Evolutionary conservation across 257 asterid genomes (phyloP), one percentile per base, ranked within the genome.

Genomic region (Petunia secreta): DNA sequence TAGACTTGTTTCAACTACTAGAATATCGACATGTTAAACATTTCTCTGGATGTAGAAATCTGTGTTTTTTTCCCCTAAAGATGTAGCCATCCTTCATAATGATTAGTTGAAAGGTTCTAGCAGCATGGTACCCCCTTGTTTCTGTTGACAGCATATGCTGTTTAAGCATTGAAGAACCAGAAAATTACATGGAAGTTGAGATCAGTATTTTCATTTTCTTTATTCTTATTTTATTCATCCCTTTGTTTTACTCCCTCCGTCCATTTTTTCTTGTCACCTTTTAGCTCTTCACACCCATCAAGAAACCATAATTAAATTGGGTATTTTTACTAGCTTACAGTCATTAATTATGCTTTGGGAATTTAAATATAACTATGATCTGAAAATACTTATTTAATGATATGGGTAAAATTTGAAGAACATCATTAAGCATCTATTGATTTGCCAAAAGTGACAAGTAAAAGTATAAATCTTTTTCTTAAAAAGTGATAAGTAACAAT

Each of bases 51-150:
- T 25, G 13, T 59, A 59, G 65, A 59, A 16, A 52, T 10, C 65
- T 59, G 4, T 16, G 39, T 13, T 9, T 53, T 5, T 15, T 25
- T 59, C 65, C 65, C 25, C 65, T 25, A 59, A 59, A 59, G 10
- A 59, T 59, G 11, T 59, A 63, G 1, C 68, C n/a, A 63, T 63
- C 68, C 68, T 63, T 63, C 44, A 63, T n/a, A 36, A 11, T 63
- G 44, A 37, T 36, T 63, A 63, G 16, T 10, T 34, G 68, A 63
- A 63, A 36, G 16, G 8, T 36, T 63, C 38, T 36, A 36, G 3
- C 38, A 63, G 44, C 43, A 36, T 43, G 41, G 1, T 6, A 6
- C 13, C 68, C 16, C 44, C 63, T 15, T 63, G 44, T 63, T 63
- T 43, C 44, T 63, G 68, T 6, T 63, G 43, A 36, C 0, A 34